Evolutionary conservation across 73 alveolate species (phyloP).

Genomic region (Tetrahymena borealis): DNA sequence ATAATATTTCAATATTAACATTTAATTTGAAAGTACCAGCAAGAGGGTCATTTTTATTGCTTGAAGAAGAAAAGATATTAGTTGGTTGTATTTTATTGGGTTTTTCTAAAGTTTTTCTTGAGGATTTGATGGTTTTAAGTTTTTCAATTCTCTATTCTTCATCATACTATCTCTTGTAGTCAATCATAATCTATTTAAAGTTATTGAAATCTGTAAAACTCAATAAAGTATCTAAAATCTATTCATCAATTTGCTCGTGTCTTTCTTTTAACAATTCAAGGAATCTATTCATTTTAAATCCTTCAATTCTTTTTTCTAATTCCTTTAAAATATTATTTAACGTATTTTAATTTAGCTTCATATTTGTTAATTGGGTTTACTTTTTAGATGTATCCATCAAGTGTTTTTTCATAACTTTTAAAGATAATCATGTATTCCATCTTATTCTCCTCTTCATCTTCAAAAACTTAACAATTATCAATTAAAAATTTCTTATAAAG

Average conservation of each 20-base stretch:
- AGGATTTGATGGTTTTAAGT: neutral
- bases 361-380: neutral
- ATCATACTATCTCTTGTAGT: neutral
- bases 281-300: neutral
- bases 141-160: neutral
- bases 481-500: neutral
- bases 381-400: neutral
- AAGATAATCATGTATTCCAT: neutral
- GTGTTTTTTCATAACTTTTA: neutral
- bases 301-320: neutral
- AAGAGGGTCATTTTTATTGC: neutral
- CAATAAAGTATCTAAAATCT: neutral
- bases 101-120: neutral
- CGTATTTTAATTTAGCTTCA: neutral
- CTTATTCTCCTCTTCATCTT: neutral
- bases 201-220: neutral
- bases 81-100: neutral
- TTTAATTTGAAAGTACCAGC: neutral
- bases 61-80: neutral
- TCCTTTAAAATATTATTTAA: neutral
- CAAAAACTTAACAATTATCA: neutral
- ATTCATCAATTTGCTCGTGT: neutral
- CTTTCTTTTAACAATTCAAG: neutral
- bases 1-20: neutral
- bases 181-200: neutral